phyloP scores from a whole-genome alignment of 305 asterid species.

The Solanum hybrid region DNA sequence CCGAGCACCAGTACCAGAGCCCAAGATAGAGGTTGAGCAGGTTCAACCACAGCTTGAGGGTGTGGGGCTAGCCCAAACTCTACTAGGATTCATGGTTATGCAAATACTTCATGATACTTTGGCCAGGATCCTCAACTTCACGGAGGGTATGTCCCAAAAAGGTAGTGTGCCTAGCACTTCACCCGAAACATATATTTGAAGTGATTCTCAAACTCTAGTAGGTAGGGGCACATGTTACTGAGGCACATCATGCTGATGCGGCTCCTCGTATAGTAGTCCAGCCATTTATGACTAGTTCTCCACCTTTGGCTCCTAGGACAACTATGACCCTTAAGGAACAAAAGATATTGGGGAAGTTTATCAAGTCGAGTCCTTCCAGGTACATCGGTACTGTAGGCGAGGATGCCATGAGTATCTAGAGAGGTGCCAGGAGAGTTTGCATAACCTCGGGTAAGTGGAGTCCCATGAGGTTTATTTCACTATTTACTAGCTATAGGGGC shows the following conservation, averaged over 20 bases:
- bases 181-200: not conserved
- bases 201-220: not conserved
- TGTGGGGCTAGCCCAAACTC: not conserved
- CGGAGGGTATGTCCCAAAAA: not conserved
- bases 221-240: not conserved
- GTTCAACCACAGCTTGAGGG: not conserved
- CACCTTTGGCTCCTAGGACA: not conserved
- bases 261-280: not conserved
- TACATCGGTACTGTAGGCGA: not conserved
- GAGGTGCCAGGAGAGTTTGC: not conserved
- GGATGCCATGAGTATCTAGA: not conserved
- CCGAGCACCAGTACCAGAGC: not conserved
- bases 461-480: not conserved
- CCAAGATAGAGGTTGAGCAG: not conserved
- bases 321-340: not conserved
- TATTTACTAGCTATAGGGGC: not conserved
- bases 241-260: not conserved
- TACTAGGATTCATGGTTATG: not conserved
- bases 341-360: not conserved
- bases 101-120: not conserved
- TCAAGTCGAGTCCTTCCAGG: not conserved
- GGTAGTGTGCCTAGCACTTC: not conserved
- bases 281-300: not conserved
- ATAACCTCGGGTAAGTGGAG: not conserved
- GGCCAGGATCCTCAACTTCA: not conserved